Base-by-base conservation (phyloP, 257 asterid species). In the Lantana camara region DNA sequence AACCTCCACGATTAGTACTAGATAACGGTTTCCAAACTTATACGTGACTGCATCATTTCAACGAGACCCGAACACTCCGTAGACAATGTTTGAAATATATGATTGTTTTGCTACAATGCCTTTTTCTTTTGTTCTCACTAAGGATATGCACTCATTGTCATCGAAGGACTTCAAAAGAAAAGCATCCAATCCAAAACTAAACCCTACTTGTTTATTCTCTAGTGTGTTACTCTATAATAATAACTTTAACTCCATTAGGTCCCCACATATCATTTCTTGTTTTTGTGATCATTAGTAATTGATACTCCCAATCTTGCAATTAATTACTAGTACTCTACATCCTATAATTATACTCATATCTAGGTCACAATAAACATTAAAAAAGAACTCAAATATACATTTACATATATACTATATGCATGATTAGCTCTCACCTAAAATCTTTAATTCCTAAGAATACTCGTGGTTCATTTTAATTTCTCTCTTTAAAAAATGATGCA, bases 141-240 rank as follows among this genome's bases (percentile, higher is more conserved):
- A 63, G 16, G 34, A 63, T 67, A 56, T 67, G 65, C 66, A 65
- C 60, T 51, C 70, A 51, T 55, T 70, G 76, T 81, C 74, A 66
- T 67, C 44, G 52, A 50, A 60, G 19, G 58, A 57, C 77, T 63
- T 68, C 75, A 48, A 71, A 77, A 46, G 79, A 79, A 81, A 86
- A 75, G 76, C 78, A 81, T 81, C 86, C 82, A 73, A 77, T 83
- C 76, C 74, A 59, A 30, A 79, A 77, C 75, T 75, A 70, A 70
- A 51, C 34, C 44, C 30, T 30, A 35, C 51, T 57, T 46, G 17
- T 66, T 54, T 56, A 29, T 57, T 38, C 64, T 64, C 64, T 63
- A 51, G 27, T 63, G 60, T 61, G 63, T 67, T 53, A 40, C 41
- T 56, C 11, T 35, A 35, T 49, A 24, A 42, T 15, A 2, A 52